These are phyloP conservation scores for Venturia aucupariae DNA, from an alignment of 2,329 filamentous ascomycete genomes.

Conservation along the genomic window DNA sequence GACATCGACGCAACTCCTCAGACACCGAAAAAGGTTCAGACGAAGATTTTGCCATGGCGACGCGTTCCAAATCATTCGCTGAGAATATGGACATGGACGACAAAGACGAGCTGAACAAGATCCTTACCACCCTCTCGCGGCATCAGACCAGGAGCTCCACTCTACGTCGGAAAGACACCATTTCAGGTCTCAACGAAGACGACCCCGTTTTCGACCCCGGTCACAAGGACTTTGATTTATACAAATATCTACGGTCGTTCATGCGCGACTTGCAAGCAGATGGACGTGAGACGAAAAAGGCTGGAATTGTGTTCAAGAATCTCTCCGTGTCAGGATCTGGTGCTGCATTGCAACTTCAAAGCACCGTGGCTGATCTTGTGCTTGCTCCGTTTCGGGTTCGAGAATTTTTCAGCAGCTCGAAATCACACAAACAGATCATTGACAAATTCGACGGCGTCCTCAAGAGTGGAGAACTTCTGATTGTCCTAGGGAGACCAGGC, in stretches of 20 bases:
- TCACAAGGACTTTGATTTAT: conserved; percentile 43
- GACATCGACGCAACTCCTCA: neutral
- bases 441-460: conserved; percentile 45
- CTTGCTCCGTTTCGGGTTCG: conserved; percentile 48
- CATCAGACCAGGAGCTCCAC: conserved; percentile 17
- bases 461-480: conserved; percentile 39
- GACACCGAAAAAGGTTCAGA: neutral
- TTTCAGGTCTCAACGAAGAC: conserved; percentile 26
- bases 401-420: conserved; percentile 43
- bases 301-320: conserved; percentile 56
- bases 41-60: neutral
- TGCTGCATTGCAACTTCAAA: conserved; percentile 57
- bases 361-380: conserved; percentile 53
- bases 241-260: conserved; percentile 43
- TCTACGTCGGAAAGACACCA: conserved; percentile 22
- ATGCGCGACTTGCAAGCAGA: conserved; percentile 45
- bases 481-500: conserved; percentile 40
- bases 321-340: conserved; percentile 60
- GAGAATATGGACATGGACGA: conserved; percentile 12
- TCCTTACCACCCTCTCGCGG: conserved; percentile 6
- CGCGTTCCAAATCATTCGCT: neutral
- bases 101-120: conserved; percentile 11
- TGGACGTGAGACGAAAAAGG: conserved; percentile 43
- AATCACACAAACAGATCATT: conserved; percentile 46
- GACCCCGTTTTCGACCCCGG: conserved; percentile 45